Evolutionary conservation across 2,329 filamentous ascomycete genomes (phyloP), one percentile per base, ranked within the genome.

Genomic region (Cladosporium sp.): DNA sequence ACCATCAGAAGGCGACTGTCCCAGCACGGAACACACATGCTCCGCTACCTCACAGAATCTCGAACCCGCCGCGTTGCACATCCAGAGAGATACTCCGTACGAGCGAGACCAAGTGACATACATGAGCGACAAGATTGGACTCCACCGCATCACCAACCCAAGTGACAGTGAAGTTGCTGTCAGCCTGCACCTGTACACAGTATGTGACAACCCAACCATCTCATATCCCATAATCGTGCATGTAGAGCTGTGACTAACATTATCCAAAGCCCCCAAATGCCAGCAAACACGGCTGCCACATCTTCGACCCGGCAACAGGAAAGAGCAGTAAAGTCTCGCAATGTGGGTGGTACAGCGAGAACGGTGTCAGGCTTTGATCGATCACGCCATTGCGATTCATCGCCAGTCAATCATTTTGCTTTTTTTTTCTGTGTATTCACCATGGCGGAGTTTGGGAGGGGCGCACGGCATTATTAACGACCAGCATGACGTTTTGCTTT

Each of bases 261-360:
- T 96, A 67, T 95, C 95, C 76, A 94, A 92, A 76, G 15, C 93
- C 93, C 41, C 93, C 93, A 3, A 96, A 97, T 74, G 93, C 94
- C 44, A 92, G 92, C 44, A 90, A 86, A 67, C 86, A 87, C 67
- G 93, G 93, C 28, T 96, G 92, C 78, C 86, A 92, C 74, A 87
- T 94, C 74, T 97, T 94, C 77, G 87, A 94, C 73, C 86, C 89
- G 69, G 83, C 84, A 71, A 96, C 92, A 3, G 91, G 93, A 63
- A 88, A 88, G 78, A 87, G 85, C 66, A 90, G 84, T 71, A 90
- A 92, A 76, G 84, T 93, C 57, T 84, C 85, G 66, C 90, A 91
- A 74, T 89, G 87, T 74, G 85, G 87, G 67, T 91, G 91, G 80
- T 92, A 87, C 78, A 34, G 28, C 52, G 8, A 18, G 2, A 21